These are phyloP conservation scores for Pythium pyrilobum DNA, from an alignment of 352 stramenopile genomes.

Conservation along the genomic window DNA sequence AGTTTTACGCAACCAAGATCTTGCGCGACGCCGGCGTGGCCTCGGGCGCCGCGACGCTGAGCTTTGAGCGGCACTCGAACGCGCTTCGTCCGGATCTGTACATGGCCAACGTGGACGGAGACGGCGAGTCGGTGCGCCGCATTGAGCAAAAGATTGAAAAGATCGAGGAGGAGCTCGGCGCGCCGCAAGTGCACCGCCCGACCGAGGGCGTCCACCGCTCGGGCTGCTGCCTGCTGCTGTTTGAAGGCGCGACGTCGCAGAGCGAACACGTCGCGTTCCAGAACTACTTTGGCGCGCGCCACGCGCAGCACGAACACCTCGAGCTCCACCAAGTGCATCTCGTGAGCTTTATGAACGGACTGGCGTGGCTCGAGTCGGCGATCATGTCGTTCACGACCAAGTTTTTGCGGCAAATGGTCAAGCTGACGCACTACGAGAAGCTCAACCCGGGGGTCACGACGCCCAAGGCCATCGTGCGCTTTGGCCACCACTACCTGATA, in stretches of 20 bases:
- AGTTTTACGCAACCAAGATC: conserved; percentile 72
- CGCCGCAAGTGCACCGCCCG: conserved; percentile 33
- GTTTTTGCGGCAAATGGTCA: conserved; percentile 80
- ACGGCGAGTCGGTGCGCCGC: conserved; percentile 50
- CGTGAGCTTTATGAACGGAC: conserved; percentile 66
- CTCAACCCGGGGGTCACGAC: conserved; percentile 39
- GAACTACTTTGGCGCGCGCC: conserved; percentile 50
- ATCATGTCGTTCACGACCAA: conserved; percentile 53
- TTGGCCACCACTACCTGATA: conserved; percentile 79
- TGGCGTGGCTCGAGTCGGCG: conserved; percentile 63
- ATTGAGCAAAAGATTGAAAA: conserved; percentile 60
- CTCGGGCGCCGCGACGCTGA: background rate
- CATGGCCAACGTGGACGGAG: conserved; percentile 60
- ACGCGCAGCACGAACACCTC: conserved; percentile 47
- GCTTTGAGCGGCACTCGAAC: conserved; percentile 51
- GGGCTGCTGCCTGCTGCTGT: conserved; percentile 59
- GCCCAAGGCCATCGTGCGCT: conserved; percentile 64
- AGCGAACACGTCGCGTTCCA: conserved; percentile 65
- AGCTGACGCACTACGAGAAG: conserved; percentile 58
- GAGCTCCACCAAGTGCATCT: conserved; percentile 65
- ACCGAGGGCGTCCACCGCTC: conserved; percentile 53
- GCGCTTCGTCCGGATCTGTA: conserved; percentile 59
- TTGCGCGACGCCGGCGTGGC: conserved; percentile 34
- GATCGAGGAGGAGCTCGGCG: conserved; percentile 62
- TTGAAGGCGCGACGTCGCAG: conserved; percentile 63